These are phyloP conservation scores for Dactylellina cionopaga DNA, from an alignment of 2,329 filamentous ascomycete genomes.

Conservation along the genomic window DNA sequence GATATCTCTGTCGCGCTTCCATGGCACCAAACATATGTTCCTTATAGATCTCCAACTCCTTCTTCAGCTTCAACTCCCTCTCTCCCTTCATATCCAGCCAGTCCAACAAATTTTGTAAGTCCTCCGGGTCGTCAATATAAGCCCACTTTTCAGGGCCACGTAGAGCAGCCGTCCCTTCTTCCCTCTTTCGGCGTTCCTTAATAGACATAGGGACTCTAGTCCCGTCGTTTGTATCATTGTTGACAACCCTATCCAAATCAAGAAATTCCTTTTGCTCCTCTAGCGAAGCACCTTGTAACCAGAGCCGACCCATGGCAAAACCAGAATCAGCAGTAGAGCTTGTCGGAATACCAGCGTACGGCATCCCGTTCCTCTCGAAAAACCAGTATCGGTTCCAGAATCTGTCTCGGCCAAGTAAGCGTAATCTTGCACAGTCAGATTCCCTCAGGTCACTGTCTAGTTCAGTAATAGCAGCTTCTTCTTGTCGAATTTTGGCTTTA, in stretches of 20 bases:
- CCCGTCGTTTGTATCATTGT: constrained; percentile 52
- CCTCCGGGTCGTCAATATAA: constrained; percentile 82
- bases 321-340: constrained; percentile 87
- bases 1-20: constrained; percentile 79
- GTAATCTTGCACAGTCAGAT: constrained; percentile 89
- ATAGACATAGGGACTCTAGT: constrained; percentile 67
- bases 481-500: constrained; percentile 79
- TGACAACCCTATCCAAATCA: constrained; percentile 52
- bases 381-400: constrained; percentile 99
- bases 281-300: constrained; percentile 94
- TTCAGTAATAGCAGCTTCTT: constrained; percentile 83
- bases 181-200: constrained; percentile 81
- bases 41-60: constrained; percentile 81
- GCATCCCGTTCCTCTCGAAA: constrained; percentile 99
- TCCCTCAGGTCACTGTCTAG: constrained; percentile 93
- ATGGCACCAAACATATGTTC: constrained; percentile 82
- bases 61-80: constrained; percentile 86
- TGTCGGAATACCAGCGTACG: constrained; percentile 84
- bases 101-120: constrained; percentile 79
- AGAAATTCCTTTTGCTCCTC: constrained; percentile 79
- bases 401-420: constrained; percentile 88
- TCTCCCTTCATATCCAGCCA: constrained; percentile 90
- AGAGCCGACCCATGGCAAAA: constrained; percentile 94
- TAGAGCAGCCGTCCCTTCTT: constrained; percentile 85
- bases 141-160: constrained; percentile 85